Conservation (phyloP, 2,329 filamentous ascomycete species). For the Pseudogymnoascus sp. region DNA sequence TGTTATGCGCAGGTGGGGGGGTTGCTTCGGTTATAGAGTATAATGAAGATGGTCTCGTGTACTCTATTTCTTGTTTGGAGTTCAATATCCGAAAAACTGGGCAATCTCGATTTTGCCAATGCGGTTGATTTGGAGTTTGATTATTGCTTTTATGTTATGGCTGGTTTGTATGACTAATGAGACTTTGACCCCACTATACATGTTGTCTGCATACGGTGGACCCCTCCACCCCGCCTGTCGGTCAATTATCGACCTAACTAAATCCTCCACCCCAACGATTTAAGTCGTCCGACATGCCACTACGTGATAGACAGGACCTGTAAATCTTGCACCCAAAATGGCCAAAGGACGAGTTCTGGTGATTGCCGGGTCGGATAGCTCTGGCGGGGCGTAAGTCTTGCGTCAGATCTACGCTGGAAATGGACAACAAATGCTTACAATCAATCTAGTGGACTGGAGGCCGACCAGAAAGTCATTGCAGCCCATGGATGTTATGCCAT, state of each 20-base stretch:
- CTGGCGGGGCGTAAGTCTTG: slow-evolving; percentile 61
- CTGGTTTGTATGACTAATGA: not conserved
- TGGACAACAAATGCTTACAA: slow-evolving; percentile 6
- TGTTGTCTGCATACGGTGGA: not conserved
- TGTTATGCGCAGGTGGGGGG: not conserved
- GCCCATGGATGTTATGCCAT: slow-evolving; percentile 92
- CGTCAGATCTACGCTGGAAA: slow-evolving; percentile 9
- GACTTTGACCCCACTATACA: slow-evolving; percentile 2
- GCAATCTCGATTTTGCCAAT: not conserved
- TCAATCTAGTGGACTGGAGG: slow-evolving; percentile 70
- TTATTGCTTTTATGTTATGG: not conserved
- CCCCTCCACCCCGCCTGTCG: not conserved
- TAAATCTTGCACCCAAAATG: slow-evolving; percentile 19
- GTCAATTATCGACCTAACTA: not conserved
- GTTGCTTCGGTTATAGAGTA: not conserved
- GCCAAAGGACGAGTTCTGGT: slow-evolving; percentile 50
- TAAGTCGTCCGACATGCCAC: slow-evolving; percentile 1
- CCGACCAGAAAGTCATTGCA: slow-evolving; percentile 89
- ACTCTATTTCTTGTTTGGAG: not conserved
- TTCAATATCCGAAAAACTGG: not conserved
- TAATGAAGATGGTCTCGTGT: not conserved
- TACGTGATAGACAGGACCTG: not conserved
- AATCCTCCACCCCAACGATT: not conserved
- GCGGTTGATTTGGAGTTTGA: not conserved
- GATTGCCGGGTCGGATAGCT: slow-evolving; percentile 68